These are phyloP conservation scores for Pythium phragmiticola DNA, from an alignment of 352 stramenopile species.

Conservation along the genomic window DNA sequence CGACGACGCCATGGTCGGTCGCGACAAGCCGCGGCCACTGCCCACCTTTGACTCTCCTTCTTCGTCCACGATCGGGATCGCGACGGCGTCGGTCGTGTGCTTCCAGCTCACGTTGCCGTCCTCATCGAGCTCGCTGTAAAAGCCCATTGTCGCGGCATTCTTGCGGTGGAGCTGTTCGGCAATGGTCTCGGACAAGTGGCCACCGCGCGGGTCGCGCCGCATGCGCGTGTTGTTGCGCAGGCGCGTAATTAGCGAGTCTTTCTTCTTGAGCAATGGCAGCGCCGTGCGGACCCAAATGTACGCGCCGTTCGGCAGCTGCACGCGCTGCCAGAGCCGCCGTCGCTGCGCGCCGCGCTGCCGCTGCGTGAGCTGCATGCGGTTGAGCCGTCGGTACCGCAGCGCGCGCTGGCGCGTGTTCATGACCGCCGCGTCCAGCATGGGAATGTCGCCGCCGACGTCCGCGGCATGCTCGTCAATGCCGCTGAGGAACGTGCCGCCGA, in stretches of 20 bases:
- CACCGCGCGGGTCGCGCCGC: slow-evolving; percentile 15
- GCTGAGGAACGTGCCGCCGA: slow-evolving; percentile 25
- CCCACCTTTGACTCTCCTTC: neutral
- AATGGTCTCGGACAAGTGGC: slow-evolving; percentile 29
- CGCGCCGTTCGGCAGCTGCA: slow-evolving; percentile 34
- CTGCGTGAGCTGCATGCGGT: slow-evolving; percentile 44
- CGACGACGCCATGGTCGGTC: slow-evolving; percentile 2
- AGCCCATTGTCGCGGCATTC: slow-evolving; percentile 36
- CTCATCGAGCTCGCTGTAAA: slow-evolving; percentile 35
- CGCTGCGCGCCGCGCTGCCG: slow-evolving; percentile 38
- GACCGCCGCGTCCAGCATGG: slow-evolving; percentile 18
- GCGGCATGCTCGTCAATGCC: neutral
- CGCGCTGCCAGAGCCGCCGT: slow-evolving; percentile 39
- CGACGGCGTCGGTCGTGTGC: slow-evolving; percentile 24
- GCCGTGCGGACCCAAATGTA: slow-evolving; percentile 42
- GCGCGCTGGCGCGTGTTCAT: slow-evolving; percentile 36
- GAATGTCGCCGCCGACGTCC: slow-evolving; percentile 5
- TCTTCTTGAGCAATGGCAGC: slow-evolving; percentile 23
- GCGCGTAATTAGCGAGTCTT: slow-evolving; percentile 29
- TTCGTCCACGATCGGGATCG: slow-evolving; percentile 21
- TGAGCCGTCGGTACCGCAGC: slow-evolving; percentile 39
- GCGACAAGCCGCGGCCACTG: neutral
- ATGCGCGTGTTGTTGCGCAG: slow-evolving; percentile 30
- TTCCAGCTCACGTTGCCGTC: slow-evolving; percentile 29
- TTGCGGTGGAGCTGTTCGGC: slow-evolving; percentile 44